phyloP scores from a whole-genome alignment of 1,284 basidiomycete genomes.

The Stereum hirsutum region DNA sequence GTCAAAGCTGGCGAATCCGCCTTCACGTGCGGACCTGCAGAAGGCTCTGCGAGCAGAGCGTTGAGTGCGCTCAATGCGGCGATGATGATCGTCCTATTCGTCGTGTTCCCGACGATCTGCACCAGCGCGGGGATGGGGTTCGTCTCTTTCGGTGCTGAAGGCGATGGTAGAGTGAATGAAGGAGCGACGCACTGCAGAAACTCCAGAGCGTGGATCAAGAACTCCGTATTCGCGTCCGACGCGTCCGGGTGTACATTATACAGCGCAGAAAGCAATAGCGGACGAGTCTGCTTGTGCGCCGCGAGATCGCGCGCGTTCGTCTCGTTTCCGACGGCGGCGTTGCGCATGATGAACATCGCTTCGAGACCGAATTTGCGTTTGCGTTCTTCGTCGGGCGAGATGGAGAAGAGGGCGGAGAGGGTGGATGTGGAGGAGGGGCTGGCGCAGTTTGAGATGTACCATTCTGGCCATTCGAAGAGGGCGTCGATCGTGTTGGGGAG shows the following conservation, averaged over 20 bases:
- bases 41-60: conserved; percentile 48
- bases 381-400: conserved; percentile 35
- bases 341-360: conserved; percentile 69
- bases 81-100: conserved; percentile 67
- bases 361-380: conserved; percentile 64
- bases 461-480: conserved; percentile 75
- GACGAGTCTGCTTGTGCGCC: conserved; percentile 45
- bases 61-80: conserved; percentile 50
- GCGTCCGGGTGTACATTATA: conserved; percentile 41
- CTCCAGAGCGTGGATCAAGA: conserved; percentile 59
- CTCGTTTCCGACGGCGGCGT: conserved; percentile 61
- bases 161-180: conserved; percentile 19
- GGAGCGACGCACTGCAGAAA: conserved; percentile 35
- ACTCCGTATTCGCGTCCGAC: conserved; percentile 61
- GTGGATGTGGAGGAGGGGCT: conserved; percentile 22
- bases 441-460: conserved; percentile 53
- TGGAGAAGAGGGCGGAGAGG: conserved; percentile 41
- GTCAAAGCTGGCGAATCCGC: conserved; percentile 46
- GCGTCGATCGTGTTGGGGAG: conserved; percentile 73
- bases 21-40: conserved; percentile 44
- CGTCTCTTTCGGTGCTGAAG: conserved; percentile 15
- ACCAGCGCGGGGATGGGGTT: conserved; percentile 22
- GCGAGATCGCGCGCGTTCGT: conserved; percentile 55
- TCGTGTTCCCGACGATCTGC: conserved; percentile 42
- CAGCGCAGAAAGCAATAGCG: conserved; percentile 50